Evolutionary conservation across 495 filamentous ascomycete genomes (phyloP).

Genomic region (Aspergillus biplanus): DNA sequence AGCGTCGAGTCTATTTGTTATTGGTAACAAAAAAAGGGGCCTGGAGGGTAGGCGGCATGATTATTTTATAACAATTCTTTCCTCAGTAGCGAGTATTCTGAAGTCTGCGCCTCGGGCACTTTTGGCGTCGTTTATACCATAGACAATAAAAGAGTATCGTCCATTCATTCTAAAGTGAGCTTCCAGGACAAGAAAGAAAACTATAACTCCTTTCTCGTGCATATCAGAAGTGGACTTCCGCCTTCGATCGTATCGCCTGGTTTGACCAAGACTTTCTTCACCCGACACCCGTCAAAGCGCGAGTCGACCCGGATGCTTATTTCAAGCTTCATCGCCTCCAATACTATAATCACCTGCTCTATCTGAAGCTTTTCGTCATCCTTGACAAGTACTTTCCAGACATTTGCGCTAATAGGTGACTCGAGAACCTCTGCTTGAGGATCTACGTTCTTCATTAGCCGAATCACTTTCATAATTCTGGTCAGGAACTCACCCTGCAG

Average conservation of each 20-base stretch:
- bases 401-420: slow-evolving; percentile 49
- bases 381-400: slow-evolving; percentile 53
- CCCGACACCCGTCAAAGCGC: slow-evolving; percentile 2
- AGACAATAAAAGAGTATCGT: too few species aligned
- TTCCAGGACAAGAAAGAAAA: too few species aligned
- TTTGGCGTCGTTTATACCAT: too few species aligned
- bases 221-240: not conserved
- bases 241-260: slow-evolving; percentile 5
- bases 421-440: slow-evolving; percentile 39
- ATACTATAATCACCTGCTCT: slow-evolving; percentile 35
- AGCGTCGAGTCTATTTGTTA: too few species aligned
- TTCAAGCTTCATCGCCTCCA: slow-evolving; percentile 56
- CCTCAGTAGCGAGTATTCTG: too few species aligned
- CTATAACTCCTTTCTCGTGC: not conserved
- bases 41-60: too few species aligned
- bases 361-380: slow-evolving; percentile 35
- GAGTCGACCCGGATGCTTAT: slow-evolving; percentile 25
- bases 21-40: too few species aligned
- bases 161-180: too few species aligned
- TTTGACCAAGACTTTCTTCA: not conserved
- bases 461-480: not conserved
- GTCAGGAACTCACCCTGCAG: slow-evolving; percentile 31
- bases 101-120: too few species aligned
- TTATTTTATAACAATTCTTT: too few species aligned
- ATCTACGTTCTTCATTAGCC: slow-evolving; percentile 22